Evolutionary conservation across 305 asterid genomes (phyloP), one percentile per base, ranked within the genome.

Genomic region (Fraxinus sp.): DNA sequence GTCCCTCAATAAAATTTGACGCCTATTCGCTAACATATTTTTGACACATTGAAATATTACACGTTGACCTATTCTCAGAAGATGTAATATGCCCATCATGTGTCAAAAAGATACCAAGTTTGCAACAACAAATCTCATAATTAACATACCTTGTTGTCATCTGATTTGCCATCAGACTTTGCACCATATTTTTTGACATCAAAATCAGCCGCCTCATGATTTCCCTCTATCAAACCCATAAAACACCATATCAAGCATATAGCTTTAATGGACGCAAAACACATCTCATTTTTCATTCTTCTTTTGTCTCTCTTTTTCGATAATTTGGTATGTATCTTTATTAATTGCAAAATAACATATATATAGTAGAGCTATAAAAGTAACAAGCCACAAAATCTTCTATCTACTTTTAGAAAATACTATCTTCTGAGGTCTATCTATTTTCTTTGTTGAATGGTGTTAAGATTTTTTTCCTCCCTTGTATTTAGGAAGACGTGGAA

Each of bases 111-210:
- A 37, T 37, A 37, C 44, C 44, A 8, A 37, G 11, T 37, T 37
- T 37, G 44, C 14, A 41, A 41, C 52, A 41, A 41, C 52, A 49
- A 76, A 49, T 49, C n/a, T 20, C 0, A 7, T 1, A 41, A 41
- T 16, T 10, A 2, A 14, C 33, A 59, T 59, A 84, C 87, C 85
- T 10, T 78, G 79, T 76, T 77, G 22, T 82, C 83, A 26, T 87
- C 87, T 13, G 86, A 79, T 24, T 85, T 85, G 24, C 87, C 89
- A 26, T 79, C 82, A 11, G 39, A 80, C 62, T 81, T 79, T 30
- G 87, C 87, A 4, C 89, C 89, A 30, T 70, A 84, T 7, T 72
- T 64, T 30, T 22, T 66, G 0, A 84, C 52, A 33, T 85, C 36
- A 66, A 82, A 82, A 30, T 79, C 82, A 3, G 46, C 41, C 1